phyloP scores from a whole-genome alignment of 2,329 filamentous ascomycete species.

The Mariannaea elegans region DNA sequence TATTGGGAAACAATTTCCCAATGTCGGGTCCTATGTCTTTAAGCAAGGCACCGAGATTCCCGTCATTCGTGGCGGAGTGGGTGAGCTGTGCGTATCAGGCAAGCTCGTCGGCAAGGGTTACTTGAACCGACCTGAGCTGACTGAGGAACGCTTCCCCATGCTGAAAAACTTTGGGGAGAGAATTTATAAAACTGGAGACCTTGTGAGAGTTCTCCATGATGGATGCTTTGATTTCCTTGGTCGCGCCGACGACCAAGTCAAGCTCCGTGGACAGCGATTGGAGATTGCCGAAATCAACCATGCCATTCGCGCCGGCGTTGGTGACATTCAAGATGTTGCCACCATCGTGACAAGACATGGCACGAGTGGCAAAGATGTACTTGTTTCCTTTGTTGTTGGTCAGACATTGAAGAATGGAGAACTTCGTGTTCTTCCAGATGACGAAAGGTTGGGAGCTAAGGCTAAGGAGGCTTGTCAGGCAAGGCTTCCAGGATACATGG shows the following conservation, averaged over 20 bases:
- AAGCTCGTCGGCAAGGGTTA: slow-evolving; percentile 91
- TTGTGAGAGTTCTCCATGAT: slow-evolving; percentile 83
- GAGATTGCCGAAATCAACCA: slow-evolving; percentile 94
- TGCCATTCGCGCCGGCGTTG: slow-evolving; percentile 71
- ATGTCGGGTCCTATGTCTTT: slow-evolving; percentile 86
- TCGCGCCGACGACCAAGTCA: slow-evolving; percentile 90
- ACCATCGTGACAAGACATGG: slow-evolving; percentile 78
- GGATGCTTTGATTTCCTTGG: slow-evolving; percentile 88
- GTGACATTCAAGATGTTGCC: slow-evolving; percentile 71
- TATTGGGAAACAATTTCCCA: slow-evolving; percentile 86
- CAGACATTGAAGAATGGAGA: slow-evolving; percentile 1
- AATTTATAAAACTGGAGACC: slow-evolving; percentile 88
- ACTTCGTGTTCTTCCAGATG: slow-evolving; percentile 40
- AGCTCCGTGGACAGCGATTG: slow-evolving; percentile 86
- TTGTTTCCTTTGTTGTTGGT: slow-evolving; percentile 76
- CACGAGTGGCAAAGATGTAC: slow-evolving; percentile 79
- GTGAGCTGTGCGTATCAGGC: slow-evolving; percentile 89
- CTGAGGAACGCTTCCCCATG: slow-evolving; percentile 76
- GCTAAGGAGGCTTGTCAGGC: slow-evolving; percentile 72
- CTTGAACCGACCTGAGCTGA: slow-evolving; percentile 81
- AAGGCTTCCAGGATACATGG: slow-evolving; percentile 84
- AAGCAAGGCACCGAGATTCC: slow-evolving; percentile 73
- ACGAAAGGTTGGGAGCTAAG: slow-evolving; percentile 50
- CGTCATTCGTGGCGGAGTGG: slow-evolving; percentile 80
- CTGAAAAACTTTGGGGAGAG: slow-evolving; percentile 65